Evolutionary conservation across 78 protist genomes (phyloP), one percentile per base, ranked within the genome.

Genomic region (Creolimax fragrantissima): DNA sequence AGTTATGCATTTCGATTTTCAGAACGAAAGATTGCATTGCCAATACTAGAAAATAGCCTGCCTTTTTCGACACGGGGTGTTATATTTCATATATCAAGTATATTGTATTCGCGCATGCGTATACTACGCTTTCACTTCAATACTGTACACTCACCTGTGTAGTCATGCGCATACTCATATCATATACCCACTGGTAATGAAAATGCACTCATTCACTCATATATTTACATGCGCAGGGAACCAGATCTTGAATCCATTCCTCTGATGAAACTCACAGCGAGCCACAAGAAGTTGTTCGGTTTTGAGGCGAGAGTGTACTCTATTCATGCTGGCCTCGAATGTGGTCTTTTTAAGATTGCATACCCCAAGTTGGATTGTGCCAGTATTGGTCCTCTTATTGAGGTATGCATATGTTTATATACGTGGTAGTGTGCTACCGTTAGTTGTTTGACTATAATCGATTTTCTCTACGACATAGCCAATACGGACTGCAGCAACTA

Each of bases 261-360:
- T 32, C 74, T 58, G 74, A 17, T 32, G 74, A 58, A 58, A 24
- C 74, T 58, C 11, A 17, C 39, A 58, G 74, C 11, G 74, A 58
- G 74, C 74, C 74, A 58, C 74, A 58, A 58, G 24, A 17, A 39
- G 3, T 5, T 92, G 84, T 37, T 91, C 35, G 91, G 94, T 17
- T 67, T 7, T 4, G 88, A 32, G 6, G 84, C 89, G 24, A 47
- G 67, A 39, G 92, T 92, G 42, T 88, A 86, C 92, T 39, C 91
- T 3, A 44, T 92, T 3, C 94, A 92, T 84, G 94, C 94, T 4
- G 94, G 94, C 35, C 91, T 92, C 4, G 94, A 92, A 43, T 92
- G 94, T 42, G 94, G 94, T 35, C 24, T 58, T 41, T 66, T 92
- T 41, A 89, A 84, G 42, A 41, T 36, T 11, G 47, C 7, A n/a